Evolutionary conservation across 2,329 filamentous ascomycete genomes (phyloP), one percentile per base, ranked within the genome.

Genomic region (Arthroderma sp.): DNA sequence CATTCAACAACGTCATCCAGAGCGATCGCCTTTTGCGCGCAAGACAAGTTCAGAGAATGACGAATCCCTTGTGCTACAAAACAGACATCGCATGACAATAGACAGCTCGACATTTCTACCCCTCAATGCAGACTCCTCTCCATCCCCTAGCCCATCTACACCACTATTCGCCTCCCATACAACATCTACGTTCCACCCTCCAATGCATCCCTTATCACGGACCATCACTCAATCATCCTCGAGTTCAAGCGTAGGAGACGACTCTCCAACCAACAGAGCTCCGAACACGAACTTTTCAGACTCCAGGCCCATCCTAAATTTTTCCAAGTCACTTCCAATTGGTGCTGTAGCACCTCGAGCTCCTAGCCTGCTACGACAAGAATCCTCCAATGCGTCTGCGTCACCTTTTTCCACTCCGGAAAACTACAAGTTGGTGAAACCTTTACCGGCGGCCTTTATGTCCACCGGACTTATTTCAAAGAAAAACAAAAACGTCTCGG

Each of bases 391-490:
- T n/a, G 71, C 70, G 11, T 75, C 75, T 1, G 77, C 77, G 19
- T 78, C 77, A 3, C 68, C 71, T 21, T 84, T 88, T 63, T 84
- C 85, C 33, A 94, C 88, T 0, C 88, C 88, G 0, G 80, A 85
- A 56, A 82, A 81, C 56, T 93, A 87, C 73, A 91, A 88, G 70
- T 77, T 82, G 54, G 86, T 83, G 6, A 89, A 85, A 67, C 86
- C 91, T 21, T 79, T 87, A 57, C 85, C 87, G 33, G 84, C 87
- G 41, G 90, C 90, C 5, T 96, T 96, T 72, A 90, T 89, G 77
- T 97, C 93, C 1, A 97, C 93, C 0, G 91, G 91, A 1, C 76
- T 98, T 28, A 86, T 98, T 56, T 96, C 93, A 9, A 98, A 98
- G 74, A 88, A 94, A 71, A 94, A 93, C 66, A 85, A 88, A 58